These are phyloP conservation scores for Colletotrichum somersetense DNA, from an alignment of 2,329 filamentous ascomycete species.

Conservation along the genomic window DNA sequence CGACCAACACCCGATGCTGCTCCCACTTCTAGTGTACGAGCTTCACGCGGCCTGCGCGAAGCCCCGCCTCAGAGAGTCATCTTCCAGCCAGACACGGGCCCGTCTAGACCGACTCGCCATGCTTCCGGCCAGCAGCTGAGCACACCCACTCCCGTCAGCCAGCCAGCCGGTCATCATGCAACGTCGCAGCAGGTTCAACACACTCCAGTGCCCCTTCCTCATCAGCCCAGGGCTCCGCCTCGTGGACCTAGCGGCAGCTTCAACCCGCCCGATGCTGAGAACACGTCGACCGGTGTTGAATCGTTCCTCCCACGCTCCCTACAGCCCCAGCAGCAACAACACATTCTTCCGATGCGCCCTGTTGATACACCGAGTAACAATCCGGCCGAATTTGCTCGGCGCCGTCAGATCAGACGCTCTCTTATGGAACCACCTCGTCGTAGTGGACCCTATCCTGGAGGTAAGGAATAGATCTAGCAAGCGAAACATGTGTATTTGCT, in stretches of 20 bases:
- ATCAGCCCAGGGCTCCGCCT: conserved; percentile 47
- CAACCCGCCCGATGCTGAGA: conserved; percentile 68
- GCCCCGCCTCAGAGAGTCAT: conserved; percentile 87
- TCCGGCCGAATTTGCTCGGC: conserved; percentile 74
- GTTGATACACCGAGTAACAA: conserved; percentile 83
- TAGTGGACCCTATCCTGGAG: conserved; percentile 65
- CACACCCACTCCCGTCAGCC: conserved; percentile 44
- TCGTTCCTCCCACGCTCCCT: conserved; percentile 49
- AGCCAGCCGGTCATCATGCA: conserved; percentile 45
- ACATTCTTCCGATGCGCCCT: conserved; percentile 75
- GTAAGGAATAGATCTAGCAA: conserved; percentile 57
- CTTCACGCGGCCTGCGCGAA: conserved; percentile 77
- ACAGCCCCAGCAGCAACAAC: conserved; percentile 76
- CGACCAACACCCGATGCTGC: conserved; percentile 63
- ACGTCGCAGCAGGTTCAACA: conserved; percentile 47
- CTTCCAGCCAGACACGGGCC: conserved; percentile 83
- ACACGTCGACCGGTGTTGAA: conserved; percentile 71
- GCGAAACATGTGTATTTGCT: neutral
- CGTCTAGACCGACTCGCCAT: conserved; percentile 74
- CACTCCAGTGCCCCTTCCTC: conserved; percentile 46
- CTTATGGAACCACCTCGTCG: conserved; percentile 38
- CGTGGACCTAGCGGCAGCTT: conserved; percentile 61
- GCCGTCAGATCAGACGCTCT: conserved; percentile 59
- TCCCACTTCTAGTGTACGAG: conserved; percentile 64
- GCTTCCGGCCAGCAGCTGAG: conserved; percentile 50